Conservation (phyloP, 1,284 basidiomycete species). For the Apiotrichum siamense region DNA sequence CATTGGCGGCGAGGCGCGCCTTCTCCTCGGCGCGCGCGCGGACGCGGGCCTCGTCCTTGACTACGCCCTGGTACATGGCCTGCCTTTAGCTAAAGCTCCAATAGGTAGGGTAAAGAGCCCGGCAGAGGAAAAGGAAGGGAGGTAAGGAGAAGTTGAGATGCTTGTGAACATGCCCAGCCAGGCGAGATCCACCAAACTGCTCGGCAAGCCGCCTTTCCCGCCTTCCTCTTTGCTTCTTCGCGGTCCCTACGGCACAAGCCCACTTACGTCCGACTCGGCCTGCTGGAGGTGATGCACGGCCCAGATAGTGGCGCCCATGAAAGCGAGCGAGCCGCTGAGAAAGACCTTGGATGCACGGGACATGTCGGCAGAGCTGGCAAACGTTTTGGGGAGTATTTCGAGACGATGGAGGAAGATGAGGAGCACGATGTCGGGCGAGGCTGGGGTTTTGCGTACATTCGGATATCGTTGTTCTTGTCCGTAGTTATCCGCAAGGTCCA, state of each 20-base stretch:
- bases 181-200: background rate
- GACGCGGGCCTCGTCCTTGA: conserved; percentile 73
- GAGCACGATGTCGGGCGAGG: no score
- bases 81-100: conserved; percentile 35
- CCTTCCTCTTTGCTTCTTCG: background rate
- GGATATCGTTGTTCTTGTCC: no score
- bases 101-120: background rate
- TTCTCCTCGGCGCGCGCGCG: conserved; percentile 25
- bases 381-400: no score
- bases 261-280: conserved; percentile 72
- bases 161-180: background rate
- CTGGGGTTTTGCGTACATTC: no score
- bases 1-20: conserved; percentile 2
- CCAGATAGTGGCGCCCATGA: conserved; percentile 72
- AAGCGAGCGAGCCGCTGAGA: conserved; percentile 60
- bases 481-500: no score
- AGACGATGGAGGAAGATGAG: no score
- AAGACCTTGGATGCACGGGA: conserved; percentile 72
- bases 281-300: conserved; percentile 86
- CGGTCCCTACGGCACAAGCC: background rate
- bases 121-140: background rate
- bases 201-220: background rate
- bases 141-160: background rate
- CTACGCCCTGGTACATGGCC: conserved; percentile 85
- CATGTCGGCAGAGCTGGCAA: conserved; percentile 49